Evolutionary conservation across 2,329 filamentous ascomycete species (phyloP).

Genomic region (Fusarium devonianum): DNA sequence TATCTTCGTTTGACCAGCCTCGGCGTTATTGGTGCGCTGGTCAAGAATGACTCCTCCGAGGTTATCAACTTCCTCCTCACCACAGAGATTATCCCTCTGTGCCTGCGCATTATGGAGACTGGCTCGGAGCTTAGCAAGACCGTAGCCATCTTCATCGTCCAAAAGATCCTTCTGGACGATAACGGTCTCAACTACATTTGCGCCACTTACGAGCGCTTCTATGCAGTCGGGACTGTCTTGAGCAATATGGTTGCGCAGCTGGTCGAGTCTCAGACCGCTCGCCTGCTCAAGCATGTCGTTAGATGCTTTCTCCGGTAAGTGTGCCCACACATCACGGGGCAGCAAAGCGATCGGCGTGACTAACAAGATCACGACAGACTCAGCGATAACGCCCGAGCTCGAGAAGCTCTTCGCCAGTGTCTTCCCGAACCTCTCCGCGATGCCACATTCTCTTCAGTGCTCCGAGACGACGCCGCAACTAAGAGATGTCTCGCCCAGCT

Average conservation of each 20-base stretch:
- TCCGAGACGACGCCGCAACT: constrained; percentile 95
- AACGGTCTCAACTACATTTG: constrained; percentile 98
- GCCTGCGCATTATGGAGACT: constrained; percentile 98
- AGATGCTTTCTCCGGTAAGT: constrained; percentile 91
- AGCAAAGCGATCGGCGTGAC: background rate
- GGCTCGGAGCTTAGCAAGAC: constrained; percentile 98
- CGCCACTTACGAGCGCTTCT: constrained; percentile 98
- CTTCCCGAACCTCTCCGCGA: constrained; percentile 98
- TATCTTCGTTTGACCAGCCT: constrained; percentile 95
- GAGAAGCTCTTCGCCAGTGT: constrained; percentile 93
- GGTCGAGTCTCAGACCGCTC: constrained; percentile 95
- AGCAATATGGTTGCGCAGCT: constrained; percentile 99
- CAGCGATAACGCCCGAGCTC: constrained; percentile 93
- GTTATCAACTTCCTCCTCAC: constrained; percentile 99
- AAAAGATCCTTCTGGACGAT: constrained; percentile 97
- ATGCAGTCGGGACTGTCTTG: constrained; percentile 94
- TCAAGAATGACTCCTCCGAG: constrained; percentile 98
- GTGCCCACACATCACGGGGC: background rate
- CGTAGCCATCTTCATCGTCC: constrained; percentile 98
- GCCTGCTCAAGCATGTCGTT: constrained; percentile 96
- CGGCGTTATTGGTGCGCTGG: constrained; percentile 93
- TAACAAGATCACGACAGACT: constrained; percentile 61
- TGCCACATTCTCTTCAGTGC: constrained; percentile 94
- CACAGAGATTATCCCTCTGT: constrained; percentile 97
- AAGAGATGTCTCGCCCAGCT: constrained; percentile 98